These are phyloP conservation scores for Nitzschia palea DNA, from an alignment of 108 stramenopile genomes.

Conservation along the genomic window DNA sequence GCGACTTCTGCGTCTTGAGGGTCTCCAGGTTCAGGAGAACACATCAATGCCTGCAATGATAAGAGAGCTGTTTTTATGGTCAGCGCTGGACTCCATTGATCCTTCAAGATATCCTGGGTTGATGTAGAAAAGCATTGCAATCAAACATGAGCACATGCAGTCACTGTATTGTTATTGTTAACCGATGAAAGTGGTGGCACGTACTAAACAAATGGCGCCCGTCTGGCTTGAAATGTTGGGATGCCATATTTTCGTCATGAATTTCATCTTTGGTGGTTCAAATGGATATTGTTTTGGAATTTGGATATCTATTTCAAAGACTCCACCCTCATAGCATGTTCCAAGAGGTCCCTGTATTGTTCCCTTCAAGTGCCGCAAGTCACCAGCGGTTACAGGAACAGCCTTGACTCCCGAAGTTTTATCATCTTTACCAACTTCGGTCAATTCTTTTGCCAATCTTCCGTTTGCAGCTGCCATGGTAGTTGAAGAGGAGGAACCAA, in stretches of 20 bases:
- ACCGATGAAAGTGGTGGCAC: conserved; percentile 10
- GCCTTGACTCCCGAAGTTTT: conserved; percentile 63
- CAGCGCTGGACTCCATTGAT: conserved; percentile 96
- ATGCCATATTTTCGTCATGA: conserved; percentile 96
- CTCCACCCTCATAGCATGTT: conserved; percentile 81
- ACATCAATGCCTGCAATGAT: conserved; percentile 89
- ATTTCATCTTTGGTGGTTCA: conserved; percentile 95
- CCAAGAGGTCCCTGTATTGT: conserved; percentile 71
- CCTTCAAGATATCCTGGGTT: conserved; percentile 93
- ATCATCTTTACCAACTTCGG: conserved; percentile 58
- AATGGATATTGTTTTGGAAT: conserved; percentile 90
- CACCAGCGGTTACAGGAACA: conserved; percentile 29
- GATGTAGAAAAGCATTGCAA: neutral
- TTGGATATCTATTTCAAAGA: conserved; percentile 75
- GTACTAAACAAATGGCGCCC: conserved; percentile 95
- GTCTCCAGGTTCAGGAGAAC: conserved; percentile 90
- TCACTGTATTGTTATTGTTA: neutral
- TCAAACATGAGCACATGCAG: too few relatives aligned
- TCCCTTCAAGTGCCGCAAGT: conserved; percentile 59
- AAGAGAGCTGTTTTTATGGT: conserved; percentile 96
- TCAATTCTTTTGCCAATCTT: conserved; percentile 55
- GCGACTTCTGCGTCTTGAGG: conserved; percentile 98
- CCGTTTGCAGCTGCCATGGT: conserved; percentile 34
- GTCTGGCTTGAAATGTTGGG: conserved; percentile 95
- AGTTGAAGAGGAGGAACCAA: too few relatives aligned